phyloP scores from a whole-genome alignment of 371 early-diverging fungal genomes.

The Mucor saturninus region DNA sequence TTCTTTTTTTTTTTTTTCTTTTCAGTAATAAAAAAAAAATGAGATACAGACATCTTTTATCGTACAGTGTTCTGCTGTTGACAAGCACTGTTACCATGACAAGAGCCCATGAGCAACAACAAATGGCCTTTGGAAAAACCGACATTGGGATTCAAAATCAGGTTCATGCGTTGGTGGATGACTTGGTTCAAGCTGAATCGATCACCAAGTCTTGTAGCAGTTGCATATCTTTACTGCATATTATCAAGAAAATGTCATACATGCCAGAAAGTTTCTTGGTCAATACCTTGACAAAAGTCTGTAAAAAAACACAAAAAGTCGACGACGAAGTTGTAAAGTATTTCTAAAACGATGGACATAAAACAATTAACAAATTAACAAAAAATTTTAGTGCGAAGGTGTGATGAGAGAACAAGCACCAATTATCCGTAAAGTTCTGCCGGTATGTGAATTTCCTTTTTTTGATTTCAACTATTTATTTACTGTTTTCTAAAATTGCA shows the following conservation, averaged over 20 bases:
- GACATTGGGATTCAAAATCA: constrained; percentile 21
- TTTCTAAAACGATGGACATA: neutral
- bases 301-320: constrained; percentile 38
- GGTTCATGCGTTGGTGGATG: constrained; percentile 6
- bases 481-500: neutral
- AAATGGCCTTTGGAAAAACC: constrained; percentile 10
- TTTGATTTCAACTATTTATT: neutral
- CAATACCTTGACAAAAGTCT: constrained; percentile 33
- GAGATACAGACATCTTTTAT: constrained; percentile 10
- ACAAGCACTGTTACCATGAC: neutral
- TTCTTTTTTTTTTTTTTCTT: neutral
- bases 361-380: too few relatives aligned
- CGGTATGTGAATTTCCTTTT: constrained; percentile 19
- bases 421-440: constrained; percentile 44
- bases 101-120: constrained; percentile 13
- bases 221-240: constrained; percentile 24
- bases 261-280: constrained; percentile 34
- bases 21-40: neutral
- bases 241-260: constrained; percentile 22
- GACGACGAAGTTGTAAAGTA: constrained; percentile 46
- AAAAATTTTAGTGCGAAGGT: constrained; percentile 45
- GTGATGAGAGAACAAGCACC: constrained; percentile 55
- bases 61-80: neutral
- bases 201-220: constrained; percentile 20
- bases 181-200: constrained; percentile 11